Evolutionary conservation across 2,329 filamentous ascomycete species (phyloP), one percentile per base, ranked within the genome.

Genomic region (Trichoderma atrobrunneum): DNA sequence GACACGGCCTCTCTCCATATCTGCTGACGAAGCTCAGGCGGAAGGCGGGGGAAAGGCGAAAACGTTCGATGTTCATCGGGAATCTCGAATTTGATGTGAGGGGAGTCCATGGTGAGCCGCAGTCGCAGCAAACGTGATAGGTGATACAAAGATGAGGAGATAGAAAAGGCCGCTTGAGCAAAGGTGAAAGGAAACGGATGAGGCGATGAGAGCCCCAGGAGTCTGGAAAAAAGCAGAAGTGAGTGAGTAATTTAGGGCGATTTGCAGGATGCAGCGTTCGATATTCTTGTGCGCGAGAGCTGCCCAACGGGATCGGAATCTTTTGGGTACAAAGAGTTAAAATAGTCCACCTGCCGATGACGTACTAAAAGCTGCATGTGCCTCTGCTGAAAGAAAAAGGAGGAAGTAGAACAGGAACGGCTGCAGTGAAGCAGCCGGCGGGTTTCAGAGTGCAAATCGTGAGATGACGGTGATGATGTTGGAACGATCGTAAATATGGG

Each of bases 1-100:
- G 76, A 73, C 11, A 82, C 72, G 26, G 78, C 77, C 24, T 66
- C 60, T 51, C 77, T 77, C 81, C 81, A 82, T 68, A 82, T 80
- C 48, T 79, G 76, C 32, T 78, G 75, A 34, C 81, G 81, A 10
- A 82, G 76, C 69, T 82, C 81, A 3, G 78, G 72, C 1, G 81
- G 81, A n/a, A 82, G 73, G n/a, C 73, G 76, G 16, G 74, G 36
- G 69, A 82, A 82, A 4, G 75, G 77, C 3, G 74, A 62, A 70
- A 82, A 82, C 30, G 66, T 75, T 43, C 79, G 79, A 28, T 75
- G 82, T 32, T 76, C 72, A 24, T 76, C 67, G 7, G 80, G 81
- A 34, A 82, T 75, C 6, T 78, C 51, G 63, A 82, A 82, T 39
- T 77, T 80, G 70, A 81, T 61, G 12, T 73, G 69, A 32, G 60